Evolutionary conservation across 495 filamentous ascomycete species (phyloP), one percentile per base, ranked within the genome.

Genomic region (Penicillium parvum): DNA sequence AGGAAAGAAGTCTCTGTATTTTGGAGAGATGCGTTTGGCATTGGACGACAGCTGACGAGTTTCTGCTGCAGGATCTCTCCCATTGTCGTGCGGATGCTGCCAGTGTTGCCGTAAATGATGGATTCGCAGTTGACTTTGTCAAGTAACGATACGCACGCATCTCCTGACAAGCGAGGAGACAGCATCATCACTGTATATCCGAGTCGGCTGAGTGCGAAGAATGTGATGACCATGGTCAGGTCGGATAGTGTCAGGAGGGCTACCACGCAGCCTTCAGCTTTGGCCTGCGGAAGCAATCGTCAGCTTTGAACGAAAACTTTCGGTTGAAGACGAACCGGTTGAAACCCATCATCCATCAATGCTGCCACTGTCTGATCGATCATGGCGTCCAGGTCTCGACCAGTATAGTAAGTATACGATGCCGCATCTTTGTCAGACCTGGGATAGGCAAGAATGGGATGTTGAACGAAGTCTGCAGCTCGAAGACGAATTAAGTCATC

Each of bases 121-220:
- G 64, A 61, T 37, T 71, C 68, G 15, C 74, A 77, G 3, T 60
- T 48, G 4, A 73, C 71, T 10, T 64, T 60, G 30, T 68, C 52
- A 1, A 83, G 63, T 3, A 83, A 53, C 21, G 75, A 71, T 11
- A 72, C 64, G 44, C 71, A 76, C 20, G 78, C 79, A 4, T 61
- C 55, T 0, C 69, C 60, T 6, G 75, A 68, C 11, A 83, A 57
- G 26, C 80, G 73, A 11, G 77, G 76, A 0, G 80, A 84, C 8
- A 84, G 58, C 47, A 77, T 74, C 50, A 84, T 68, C 16, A 74
- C 65, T 5, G 72, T 76, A 46, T 76, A 78, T 17, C 79, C 80
- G 3, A 82, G 55, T 12, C 80, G 68, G 37, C 69, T 72, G 4
- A 83, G 63, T 1, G 77, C 80, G 37, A 81, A 79, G 27, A 81